A percentile compares a stretch with the other conserved stretches of the same genome.
Evolutionary conservation across 768 basidiomycete species (phyloP).

Genomic region (Lentinula guzmanii): DNA sequence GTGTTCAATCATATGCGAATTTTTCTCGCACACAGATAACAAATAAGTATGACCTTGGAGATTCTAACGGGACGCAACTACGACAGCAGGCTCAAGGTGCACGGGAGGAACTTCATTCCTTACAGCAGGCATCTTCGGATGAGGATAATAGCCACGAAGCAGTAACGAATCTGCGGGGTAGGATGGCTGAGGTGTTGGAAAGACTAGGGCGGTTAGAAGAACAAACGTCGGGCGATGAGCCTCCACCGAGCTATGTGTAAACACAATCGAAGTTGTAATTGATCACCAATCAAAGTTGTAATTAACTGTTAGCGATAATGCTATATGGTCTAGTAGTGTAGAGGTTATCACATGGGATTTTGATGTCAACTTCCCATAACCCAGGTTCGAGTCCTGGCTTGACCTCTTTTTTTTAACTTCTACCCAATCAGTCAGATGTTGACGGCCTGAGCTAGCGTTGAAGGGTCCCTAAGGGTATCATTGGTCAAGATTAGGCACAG

Average conservation of each 20-base stretch:
- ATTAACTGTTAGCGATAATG: not conserved
- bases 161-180: not conserved
- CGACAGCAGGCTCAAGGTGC: not conserved
- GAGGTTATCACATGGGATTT: conserved; percentile 5
- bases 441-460: not conserved
- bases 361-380: conserved; percentile 1
- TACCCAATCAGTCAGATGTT: not conserved
- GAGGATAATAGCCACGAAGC: not conserved
- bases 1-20: not conserved
- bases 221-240: not conserved
- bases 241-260: not conserved
- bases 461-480: not conserved
- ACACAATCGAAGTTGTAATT: too few relatives aligned
- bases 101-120: not conserved
- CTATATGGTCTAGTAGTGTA: not conserved
- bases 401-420: not conserved
- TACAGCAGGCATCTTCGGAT: not conserved
- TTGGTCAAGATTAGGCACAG: too few relatives aligned
- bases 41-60: not conserved
- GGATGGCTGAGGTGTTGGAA: not conserved
- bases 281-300: too few relatives aligned
- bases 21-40: not conserved
- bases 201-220: not conserved
- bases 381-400: conserved; percentile 9
- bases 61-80: not conserved